Percentiles rank a stretch among this genome's conserved stretches.
phyloP scores from a whole-genome alignment of 192 early-diverging fungal species.

The Chytriomyces sp. region DNA sequence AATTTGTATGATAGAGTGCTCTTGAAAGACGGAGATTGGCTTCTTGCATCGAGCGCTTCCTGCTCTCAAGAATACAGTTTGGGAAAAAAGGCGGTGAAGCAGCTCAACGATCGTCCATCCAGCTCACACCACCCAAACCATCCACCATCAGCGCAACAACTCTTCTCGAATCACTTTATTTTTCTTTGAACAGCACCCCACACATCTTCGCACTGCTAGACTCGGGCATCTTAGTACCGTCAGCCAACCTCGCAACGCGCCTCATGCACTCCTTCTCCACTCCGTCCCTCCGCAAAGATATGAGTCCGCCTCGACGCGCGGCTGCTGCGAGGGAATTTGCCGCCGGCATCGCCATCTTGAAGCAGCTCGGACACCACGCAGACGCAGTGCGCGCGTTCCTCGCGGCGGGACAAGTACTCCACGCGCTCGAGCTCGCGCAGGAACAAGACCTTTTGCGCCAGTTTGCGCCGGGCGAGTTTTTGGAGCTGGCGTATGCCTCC shows the following conservation, averaged over 20 bases:
- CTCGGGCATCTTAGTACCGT: slow-evolving; percentile 35
- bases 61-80: neutral
- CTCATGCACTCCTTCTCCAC: slow-evolving; percentile 5
- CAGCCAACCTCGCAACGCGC: slow-evolving; percentile 27
- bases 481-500: slow-evolving; percentile 41
- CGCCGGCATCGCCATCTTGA: slow-evolving; percentile 41
- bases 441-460: neutral
- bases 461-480: slow-evolving; percentile 24
- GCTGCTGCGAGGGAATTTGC: slow-evolving; percentile 17
- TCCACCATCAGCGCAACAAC: neutral
- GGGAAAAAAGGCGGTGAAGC: neutral
- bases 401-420: slow-evolving; percentile 35
- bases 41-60: slow-evolving; percentile 1
- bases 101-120: neutral
- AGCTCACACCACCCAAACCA: neutral
- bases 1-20: neutral
- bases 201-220: slow-evolving; percentile 36
- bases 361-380: slow-evolving; percentile 25
- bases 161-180: slow-evolving; percentile 29
- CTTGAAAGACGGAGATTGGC: neutral
- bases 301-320: neutral
- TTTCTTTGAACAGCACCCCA: slow-evolving; percentile 16
- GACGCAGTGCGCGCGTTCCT: slow-evolving; percentile 37
- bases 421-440: slow-evolving; percentile 42
- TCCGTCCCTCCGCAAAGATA: too few species aligned